phyloP scores from a whole-genome alignment of 257 asterid genomes.

The Solanum neorickii region DNA sequence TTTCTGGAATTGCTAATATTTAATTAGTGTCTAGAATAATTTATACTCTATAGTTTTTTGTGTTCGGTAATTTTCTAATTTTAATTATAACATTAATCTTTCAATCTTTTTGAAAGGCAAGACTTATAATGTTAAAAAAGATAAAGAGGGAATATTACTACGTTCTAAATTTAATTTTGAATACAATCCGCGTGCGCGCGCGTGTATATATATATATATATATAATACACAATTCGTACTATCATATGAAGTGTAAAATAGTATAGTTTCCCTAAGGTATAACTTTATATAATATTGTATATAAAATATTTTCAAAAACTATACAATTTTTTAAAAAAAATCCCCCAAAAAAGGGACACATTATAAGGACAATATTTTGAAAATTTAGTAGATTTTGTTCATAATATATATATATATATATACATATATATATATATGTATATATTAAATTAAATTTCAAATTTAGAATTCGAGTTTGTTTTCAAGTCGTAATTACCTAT shows the following conservation, averaged over 20 bases:
- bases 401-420: too few species aligned
- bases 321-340: not conserved
- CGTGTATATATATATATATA: too few species aligned
- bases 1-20: not conserved
- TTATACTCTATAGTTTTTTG: not conserved
- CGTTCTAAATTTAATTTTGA: not conserved
- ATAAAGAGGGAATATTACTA: not conserved
- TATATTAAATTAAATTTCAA: too few species aligned
- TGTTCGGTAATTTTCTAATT: not conserved
- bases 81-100: not conserved
- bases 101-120: not conserved
- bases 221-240: too few species aligned
- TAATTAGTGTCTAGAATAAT: not conserved
- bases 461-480: not conserved
- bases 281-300: too few species aligned
- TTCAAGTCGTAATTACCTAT: not conserved
- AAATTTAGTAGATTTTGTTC: not conserved
- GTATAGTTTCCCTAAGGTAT: too few species aligned
- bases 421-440: too few species aligned
- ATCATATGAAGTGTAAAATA: too few species aligned
- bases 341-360: not conserved
- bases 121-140: not conserved
- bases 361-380: not conserved
- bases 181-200: too few species aligned
- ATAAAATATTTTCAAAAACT: not conserved